Conservation (phyloP, 148 eudicot species). For the Dianthus caryophyllus region DNA sequence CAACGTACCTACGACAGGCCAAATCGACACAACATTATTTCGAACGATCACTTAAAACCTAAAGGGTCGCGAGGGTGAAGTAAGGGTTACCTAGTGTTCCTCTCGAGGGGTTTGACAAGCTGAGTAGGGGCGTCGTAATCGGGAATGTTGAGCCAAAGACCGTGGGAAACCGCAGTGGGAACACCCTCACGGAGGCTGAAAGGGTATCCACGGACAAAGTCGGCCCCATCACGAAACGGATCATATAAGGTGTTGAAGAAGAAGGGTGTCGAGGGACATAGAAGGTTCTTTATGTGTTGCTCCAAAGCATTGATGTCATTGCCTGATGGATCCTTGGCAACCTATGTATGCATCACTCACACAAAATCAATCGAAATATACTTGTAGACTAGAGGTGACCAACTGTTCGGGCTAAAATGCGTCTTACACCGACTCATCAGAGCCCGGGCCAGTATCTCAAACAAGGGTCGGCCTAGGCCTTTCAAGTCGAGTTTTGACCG, state of each 20-base stretch:
- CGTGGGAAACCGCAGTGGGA: constrained; percentile 13
- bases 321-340: constrained; percentile 66
- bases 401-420: no score
- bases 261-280: constrained; percentile 54
- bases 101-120: constrained; percentile 19
- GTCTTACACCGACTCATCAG: no score
- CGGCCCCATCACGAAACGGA: constrained; percentile 52
- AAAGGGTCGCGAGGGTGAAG: background rate
- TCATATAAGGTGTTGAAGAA: constrained; percentile 72
- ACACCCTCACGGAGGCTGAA: constrained; percentile 19
- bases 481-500: no score
- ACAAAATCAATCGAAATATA: background rate
- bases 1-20: constrained; percentile 11
- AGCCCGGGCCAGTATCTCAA: no score
- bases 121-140: constrained; percentile 22
- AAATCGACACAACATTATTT: background rate
- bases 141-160: constrained; percentile 21
- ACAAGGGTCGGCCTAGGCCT: no score
- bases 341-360: constrained; percentile 29
- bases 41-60: background rate
- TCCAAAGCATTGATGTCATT: constrained; percentile 59
- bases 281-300: constrained; percentile 57
- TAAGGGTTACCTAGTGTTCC: constrained; percentile 14
- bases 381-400: no score
- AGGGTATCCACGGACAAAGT: constrained; percentile 20